A percentile compares a stretch with the other conserved stretches of the same genome.
These are phyloP conservation scores for Lathyrus sativus DNA, from an alignment of 306 rosid species.

Conservation along the genomic window DNA sequence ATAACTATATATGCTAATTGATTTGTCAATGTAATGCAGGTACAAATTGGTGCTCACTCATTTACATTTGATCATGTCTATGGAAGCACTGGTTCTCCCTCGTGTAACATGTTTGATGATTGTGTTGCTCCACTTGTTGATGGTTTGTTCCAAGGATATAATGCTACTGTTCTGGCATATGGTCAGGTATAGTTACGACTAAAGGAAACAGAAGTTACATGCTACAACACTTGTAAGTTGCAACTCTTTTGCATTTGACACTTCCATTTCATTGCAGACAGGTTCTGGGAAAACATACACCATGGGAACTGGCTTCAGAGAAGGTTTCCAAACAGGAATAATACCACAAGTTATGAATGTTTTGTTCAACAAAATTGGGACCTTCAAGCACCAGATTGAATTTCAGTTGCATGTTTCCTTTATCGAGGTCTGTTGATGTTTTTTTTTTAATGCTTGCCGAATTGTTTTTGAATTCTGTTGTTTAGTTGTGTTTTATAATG, in stretches of 20 bases:
- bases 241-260: constrained; percentile 42
- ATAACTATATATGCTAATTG: constrained; percentile 37
- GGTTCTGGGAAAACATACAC: constrained; percentile 99
- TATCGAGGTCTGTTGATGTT: constrained; percentile 72
- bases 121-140: constrained; percentile 87
- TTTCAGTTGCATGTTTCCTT: constrained; percentile 96
- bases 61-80: constrained; percentile 97
- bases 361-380: constrained; percentile 81
- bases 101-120: constrained; percentile 84
- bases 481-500: constrained; percentile 25
- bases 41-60: constrained; percentile 93
- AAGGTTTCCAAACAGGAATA: constrained; percentile 80
- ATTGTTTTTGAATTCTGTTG: constrained; percentile 40
- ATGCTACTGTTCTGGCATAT: constrained; percentile 98
- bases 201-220: constrained; percentile 5
- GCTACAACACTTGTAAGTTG: constrained; percentile 33
- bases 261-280: constrained; percentile 70
- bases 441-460: constrained; percentile 23
- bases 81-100: constrained; percentile 88
- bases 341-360: constrained; percentile 92
- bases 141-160: constrained; percentile 97
- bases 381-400: constrained; percentile 77
- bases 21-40: constrained; percentile 56
- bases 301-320: constrained; percentile 98
- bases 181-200: constrained; percentile 76